phyloP scores from a whole-genome alignment of 306 rosid species.

The Cercis canadensis region DNA sequence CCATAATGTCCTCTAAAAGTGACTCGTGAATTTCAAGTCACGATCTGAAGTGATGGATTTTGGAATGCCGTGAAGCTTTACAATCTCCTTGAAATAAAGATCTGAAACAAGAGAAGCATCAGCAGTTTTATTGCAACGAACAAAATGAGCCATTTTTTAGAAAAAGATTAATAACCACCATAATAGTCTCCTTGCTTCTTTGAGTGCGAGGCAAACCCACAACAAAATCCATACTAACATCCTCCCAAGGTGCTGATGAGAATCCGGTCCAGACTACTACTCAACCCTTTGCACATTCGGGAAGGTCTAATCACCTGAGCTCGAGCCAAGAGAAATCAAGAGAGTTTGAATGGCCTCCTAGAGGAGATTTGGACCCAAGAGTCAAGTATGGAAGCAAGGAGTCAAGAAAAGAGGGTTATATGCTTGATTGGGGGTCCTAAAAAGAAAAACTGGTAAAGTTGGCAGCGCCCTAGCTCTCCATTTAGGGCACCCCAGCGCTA shows the following conservation, averaged over 20 bases:
- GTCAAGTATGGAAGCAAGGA: too few relatives aligned
- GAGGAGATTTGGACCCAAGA: too few relatives aligned
- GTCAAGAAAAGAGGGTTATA: too few relatives aligned
- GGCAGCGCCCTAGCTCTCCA: too few relatives aligned
- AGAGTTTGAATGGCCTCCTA: too few relatives aligned
- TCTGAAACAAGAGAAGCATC: not conserved
- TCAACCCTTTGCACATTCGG: too few relatives aligned
- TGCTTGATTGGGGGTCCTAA: too few relatives aligned
- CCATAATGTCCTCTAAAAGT: not conserved
- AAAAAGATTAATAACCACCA: not conserved
- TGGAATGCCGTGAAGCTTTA: not conserved
- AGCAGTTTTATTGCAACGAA: not conserved
- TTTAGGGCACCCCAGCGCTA: too few relatives aligned
- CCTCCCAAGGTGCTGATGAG: slow-evolving; percentile 8
- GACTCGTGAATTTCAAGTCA: not conserved
- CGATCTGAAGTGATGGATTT: not conserved
- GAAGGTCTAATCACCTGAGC: too few relatives aligned
- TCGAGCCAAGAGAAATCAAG: too few relatives aligned
- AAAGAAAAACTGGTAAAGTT: too few relatives aligned
- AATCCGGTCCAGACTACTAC: too few relatives aligned
- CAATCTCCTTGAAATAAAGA: not conserved
- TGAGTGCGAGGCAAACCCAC: not conserved
- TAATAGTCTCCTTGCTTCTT: not conserved
- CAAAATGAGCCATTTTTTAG: not conserved
- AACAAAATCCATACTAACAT: not conserved